Base-by-base conservation (phyloP, 768 basidiomycete species). In the Lyophyllum atratum region DNA sequence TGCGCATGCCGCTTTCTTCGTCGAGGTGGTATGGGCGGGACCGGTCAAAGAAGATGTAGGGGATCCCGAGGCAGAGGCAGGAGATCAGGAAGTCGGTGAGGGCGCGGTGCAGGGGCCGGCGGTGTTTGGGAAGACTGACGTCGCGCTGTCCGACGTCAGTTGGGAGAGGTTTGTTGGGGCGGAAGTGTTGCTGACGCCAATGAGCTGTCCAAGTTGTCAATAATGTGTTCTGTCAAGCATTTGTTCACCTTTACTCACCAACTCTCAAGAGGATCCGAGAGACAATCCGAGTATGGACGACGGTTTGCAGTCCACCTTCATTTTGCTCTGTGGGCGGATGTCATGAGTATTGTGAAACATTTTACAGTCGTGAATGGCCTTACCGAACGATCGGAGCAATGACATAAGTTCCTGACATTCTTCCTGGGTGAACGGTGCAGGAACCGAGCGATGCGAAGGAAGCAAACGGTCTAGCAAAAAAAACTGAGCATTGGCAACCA, bases 351-450 rank as follows among this genome's bases (percentile, higher is more conserved):
- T 8, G n/a, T n/a, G 22, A 29, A 9, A 22, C n/a, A 21, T 4
- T 40, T 22, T 54, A 17, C 22, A 54, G 40, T 34, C 1, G 21
- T 2, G 9, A 54, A 22, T 25, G 19, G 34, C 68, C 66, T 56
- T 45, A 61, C 72, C 65, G 54, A 78, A 74, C 6, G 78, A 79
- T 25, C 75, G 71, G 40, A 93, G 76, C 14, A 93, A 71, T 15
- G 71, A 76, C 67, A 85, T 82, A 40, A 93, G 77, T 60, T 92
- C 89, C 50, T 87, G 84, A 62, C 89, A 93, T 68, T 93, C 92
- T 15, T 85, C 85, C 56, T 87, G 87, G 6, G 78, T 79, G 68
- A 93, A 93, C 0, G 91, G 89, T 1, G 89, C 80, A 1, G 84
- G 79, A 15, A 81, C 69, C 1, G 80, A 74, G 39, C 77, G 77